These are phyloP conservation scores for Fusarium scirpi DNA, from an alignment of 2,329 filamentous ascomycete genomes.

Conservation along the genomic window DNA sequence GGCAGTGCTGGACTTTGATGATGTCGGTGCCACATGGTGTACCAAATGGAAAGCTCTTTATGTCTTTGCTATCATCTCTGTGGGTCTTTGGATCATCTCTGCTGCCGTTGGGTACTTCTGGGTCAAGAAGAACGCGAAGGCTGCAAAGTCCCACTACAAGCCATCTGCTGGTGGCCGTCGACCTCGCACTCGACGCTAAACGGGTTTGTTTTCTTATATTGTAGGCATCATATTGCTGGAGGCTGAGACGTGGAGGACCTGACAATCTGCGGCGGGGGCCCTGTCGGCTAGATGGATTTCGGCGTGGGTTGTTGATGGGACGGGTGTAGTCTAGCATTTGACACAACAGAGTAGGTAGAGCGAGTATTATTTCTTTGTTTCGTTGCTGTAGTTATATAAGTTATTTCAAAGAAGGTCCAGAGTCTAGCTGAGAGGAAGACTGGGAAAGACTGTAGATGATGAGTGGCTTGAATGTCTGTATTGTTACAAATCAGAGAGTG, in stretches of 20 bases:
- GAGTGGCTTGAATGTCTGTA: background rate
- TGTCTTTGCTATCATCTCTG: background rate
- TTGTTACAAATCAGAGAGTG: background rate
- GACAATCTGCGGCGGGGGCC: background rate
- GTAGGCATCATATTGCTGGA: fast-evolving
- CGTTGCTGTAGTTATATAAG: background rate
- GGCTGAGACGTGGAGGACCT: background rate
- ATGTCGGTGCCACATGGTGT: background rate
- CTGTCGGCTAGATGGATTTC: background rate
- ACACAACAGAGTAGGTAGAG: background rate
- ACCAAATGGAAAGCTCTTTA: background rate
- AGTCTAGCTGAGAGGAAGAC: background rate
- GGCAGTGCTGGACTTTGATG: background rate
- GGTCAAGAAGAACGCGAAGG: background rate
- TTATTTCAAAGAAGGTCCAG: background rate
- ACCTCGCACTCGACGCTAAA: background rate
- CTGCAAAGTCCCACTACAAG: background rate
- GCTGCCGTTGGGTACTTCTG: background rate
- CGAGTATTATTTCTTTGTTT: background rate
- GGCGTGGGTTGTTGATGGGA: background rate
- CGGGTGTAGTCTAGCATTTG: background rate
- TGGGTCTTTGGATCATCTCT: background rate
- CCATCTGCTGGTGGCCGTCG: background rate
- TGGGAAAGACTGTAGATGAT: background rate
- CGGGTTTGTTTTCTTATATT: background rate